Percentiles rank a stretch among this genome's conserved stretches.
These are phyloP conservation scores for Funneliformis geosporum DNA, from an alignment of 192 early-diverging fungal species.

Conservation along the genomic window DNA sequence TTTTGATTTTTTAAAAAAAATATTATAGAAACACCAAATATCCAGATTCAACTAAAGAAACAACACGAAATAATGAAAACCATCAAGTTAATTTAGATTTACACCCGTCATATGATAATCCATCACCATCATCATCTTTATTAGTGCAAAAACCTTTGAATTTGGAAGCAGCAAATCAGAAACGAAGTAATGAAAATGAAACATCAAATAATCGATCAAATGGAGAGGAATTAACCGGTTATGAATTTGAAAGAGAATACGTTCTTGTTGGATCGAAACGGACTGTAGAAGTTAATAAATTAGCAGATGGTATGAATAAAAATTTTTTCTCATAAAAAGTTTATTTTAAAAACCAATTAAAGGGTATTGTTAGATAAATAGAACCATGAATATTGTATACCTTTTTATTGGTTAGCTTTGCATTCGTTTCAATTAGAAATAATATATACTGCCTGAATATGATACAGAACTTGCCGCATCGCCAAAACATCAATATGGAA, in stretches of 20 bases:
- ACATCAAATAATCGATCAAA: conserved; percentile 27
- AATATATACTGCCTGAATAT: neutral
- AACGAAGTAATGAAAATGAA: conserved; percentile 30
- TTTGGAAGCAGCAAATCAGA: conserved; percentile 12
- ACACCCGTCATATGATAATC: conserved; percentile 25
- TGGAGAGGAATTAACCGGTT: conserved; percentile 26
- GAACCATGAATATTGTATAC: neutral
- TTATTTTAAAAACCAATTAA: neutral
- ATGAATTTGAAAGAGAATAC: conserved; percentile 68
- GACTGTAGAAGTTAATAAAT: conserved; percentile 70
- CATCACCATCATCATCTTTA: conserved; percentile 28
- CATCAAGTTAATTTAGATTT: conserved; percentile 6
- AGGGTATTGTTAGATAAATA: neutral
- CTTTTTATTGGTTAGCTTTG: neutral
- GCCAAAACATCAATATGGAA: conserved; percentile 13
- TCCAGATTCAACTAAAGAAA: conserved; percentile 5
- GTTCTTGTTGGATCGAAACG: conserved; percentile 69
- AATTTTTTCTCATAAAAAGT: neutral
- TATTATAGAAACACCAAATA: neutral
- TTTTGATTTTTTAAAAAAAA: neutral
- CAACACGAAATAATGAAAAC: neutral
- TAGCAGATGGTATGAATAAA: conserved; percentile 66
- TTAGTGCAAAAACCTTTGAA: conserved; percentile 20
- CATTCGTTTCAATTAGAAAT: neutral
- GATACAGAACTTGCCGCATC: conserved; percentile 40